Evolutionary conservation across 495 filamentous ascomycete genomes (phyloP).

Genomic region (Xylaria castorea): DNA sequence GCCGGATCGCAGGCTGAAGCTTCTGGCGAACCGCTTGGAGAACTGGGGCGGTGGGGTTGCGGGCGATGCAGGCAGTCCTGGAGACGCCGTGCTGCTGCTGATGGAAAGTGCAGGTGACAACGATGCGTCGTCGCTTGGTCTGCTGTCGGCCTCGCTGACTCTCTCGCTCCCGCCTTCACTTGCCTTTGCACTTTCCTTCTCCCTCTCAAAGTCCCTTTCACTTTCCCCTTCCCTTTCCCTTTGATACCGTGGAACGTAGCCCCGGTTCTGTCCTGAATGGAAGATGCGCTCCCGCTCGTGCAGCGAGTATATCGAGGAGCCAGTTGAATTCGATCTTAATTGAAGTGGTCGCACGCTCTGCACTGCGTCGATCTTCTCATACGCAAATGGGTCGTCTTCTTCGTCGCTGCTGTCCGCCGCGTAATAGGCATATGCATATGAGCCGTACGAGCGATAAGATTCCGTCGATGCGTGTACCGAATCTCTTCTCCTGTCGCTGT

Average conservation of each 20-base stretch:
- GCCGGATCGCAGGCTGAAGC: slow-evolving; percentile 47
- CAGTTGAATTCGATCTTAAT: slow-evolving; percentile 33
- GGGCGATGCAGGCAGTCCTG: slow-evolving; percentile 40
- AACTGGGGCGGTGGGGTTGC: slow-evolving; percentile 43
- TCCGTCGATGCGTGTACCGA: slow-evolving; percentile 60
- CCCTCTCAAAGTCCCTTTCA: not conserved
- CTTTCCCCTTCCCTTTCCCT: not conserved
- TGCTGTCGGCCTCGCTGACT: slow-evolving; percentile 43
- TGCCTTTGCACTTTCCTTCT: not conserved
- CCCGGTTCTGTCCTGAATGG: not conserved
- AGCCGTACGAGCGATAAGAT: slow-evolving; percentile 53
- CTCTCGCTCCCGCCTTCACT: slow-evolving; percentile 6
- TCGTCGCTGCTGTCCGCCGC: slow-evolving; percentile 50
- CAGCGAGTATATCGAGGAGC: slow-evolving; percentile 36
- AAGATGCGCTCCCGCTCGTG: slow-evolving; percentile 27
- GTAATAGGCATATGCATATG: slow-evolving; percentile 49
- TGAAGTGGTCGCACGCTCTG: slow-evolving; percentile 34
- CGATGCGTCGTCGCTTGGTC: slow-evolving; percentile 29
- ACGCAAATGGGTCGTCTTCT: slow-evolving; percentile 38
- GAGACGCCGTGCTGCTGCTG: slow-evolving; percentile 22
- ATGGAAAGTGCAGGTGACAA: slow-evolving; percentile 19
- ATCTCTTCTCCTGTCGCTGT: slow-evolving; percentile 53
- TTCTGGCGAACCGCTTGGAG: slow-evolving; percentile 45
- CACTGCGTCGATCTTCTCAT: slow-evolving; percentile 44
- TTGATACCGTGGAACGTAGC: not conserved